Percentiles rank a stretch among this genome's conserved stretches.
Conservation (phyloP, 169 alveolate species). For the Plasmodium inui region DNA sequence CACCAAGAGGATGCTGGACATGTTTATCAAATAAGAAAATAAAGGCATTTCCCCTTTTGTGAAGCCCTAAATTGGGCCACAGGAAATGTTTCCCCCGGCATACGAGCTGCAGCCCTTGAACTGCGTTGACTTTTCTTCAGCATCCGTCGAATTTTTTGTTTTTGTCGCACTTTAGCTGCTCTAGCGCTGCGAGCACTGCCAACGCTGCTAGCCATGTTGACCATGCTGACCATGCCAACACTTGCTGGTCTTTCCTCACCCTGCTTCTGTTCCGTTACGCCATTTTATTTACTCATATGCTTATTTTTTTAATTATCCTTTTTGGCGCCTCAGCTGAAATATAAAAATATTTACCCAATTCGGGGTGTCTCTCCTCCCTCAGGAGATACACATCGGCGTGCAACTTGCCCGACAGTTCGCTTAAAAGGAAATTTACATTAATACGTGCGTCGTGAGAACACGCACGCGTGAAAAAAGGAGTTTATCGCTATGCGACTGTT, state of each 20-base stretch:
- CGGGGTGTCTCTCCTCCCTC: background rate
- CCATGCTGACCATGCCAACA: background rate
- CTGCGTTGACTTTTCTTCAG: background rate
- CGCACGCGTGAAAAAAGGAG: background rate
- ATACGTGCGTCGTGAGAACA: background rate
- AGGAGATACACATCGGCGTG: background rate
- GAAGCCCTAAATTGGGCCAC: conserved; percentile 9
- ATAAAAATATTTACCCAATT: conserved; percentile 45
- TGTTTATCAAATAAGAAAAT: conserved; percentile 85
- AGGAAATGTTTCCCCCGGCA: background rate
- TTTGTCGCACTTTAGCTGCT: background rate
- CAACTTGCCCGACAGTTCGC: background rate
- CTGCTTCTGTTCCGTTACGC: background rate
- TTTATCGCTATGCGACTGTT: conserved; percentile 2
- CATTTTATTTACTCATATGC: conserved; percentile 6
- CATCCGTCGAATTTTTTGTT: background rate
- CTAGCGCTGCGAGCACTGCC: background rate
- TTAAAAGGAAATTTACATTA: background rate
- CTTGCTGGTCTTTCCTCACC: background rate
- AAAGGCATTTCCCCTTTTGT: background rate
- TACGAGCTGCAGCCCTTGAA: background rate
- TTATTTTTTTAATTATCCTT: conserved; percentile 10
- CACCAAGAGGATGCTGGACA: conserved; percentile 94
- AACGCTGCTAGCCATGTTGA: background rate
- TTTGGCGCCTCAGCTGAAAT: conserved; percentile 26